Evolutionary conservation across 1,284 basidiomycete genomes (phyloP), one percentile per base, ranked within the genome.

Genomic region (Amylostereum areolatum): DNA sequence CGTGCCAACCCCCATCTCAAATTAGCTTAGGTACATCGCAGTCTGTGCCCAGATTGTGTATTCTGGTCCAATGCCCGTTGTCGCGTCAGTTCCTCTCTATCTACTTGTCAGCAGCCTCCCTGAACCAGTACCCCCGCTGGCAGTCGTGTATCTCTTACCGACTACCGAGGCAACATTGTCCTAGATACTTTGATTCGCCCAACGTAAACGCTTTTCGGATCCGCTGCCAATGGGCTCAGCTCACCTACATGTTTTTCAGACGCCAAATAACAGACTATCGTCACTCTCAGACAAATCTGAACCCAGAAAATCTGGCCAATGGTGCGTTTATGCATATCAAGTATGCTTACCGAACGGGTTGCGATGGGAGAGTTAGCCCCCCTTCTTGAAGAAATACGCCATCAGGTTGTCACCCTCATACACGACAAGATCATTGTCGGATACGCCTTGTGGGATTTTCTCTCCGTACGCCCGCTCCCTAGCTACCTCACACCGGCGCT

Each of bases 141-240:
- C 47, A 70, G 70, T 12, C 67, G 69, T 40, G 65, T 73, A 27
- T 66, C 67, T 12, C 47, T 71, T 27, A 60, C 69, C 18, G 76
- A 81, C 60, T 79, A 78, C 55, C 66, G 70, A 56, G 79, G 80
- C n/a, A 57, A 66, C 33, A 53, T 69, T 9, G 50, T 81, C 12
- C 63, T 77, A 45, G 80, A 83, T 57, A 75, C 72, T 27, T 75
- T 69, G 57, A 75, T 83, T 40, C 71, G 66, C 31, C 80, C 80
- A 42, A 78, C 74, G 77, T 81, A 57, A 61, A 75, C 64, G 39
- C 6, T 41, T 41, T 25, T 10, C 18, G 32, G 4, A 43, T 44
- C 41, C 31, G 24, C 43, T 25, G 27, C 6, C n/a, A 39, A 39
- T 6, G 12, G 7, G 5, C 37, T 39, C 37, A 18, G 18, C 18